Percentiles rank a stretch among this genome's conserved stretches.
phyloP scores from a whole-genome alignment of 1,284 basidiomycete species.

The Lentinula novae-zelandiae region DNA sequence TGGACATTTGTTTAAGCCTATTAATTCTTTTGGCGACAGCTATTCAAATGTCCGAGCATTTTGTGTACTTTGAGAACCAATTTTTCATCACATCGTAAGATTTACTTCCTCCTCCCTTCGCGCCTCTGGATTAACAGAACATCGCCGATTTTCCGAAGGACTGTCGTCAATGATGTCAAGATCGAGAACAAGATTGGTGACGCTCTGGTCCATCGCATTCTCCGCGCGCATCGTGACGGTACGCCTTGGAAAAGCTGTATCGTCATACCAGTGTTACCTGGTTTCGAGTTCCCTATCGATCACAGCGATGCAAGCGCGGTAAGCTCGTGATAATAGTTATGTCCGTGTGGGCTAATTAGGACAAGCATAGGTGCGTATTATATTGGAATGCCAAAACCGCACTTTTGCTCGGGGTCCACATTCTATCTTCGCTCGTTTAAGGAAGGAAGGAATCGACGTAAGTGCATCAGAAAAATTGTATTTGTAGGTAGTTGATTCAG shows the following conservation, averaged over 20 bases:
- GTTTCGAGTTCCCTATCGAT: conserved; percentile 93
- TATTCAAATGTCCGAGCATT: conserved; percentile 92
- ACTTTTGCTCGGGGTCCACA: conserved; percentile 88
- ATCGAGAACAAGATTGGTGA: conserved; percentile 96
- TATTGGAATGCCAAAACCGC: conserved; percentile 90
- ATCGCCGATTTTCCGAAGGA: conserved; percentile 41
- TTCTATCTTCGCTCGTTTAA: conserved; percentile 88
- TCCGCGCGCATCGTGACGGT: conserved; percentile 81
- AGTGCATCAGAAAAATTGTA: background rate
- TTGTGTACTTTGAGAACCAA: conserved; percentile 96
- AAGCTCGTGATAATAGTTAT: conserved; percentile 27
- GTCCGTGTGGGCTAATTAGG: background rate
- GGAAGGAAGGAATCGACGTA: conserved; percentile 88
- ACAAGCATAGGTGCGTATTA: conserved; percentile 72
- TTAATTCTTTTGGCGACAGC: conserved; percentile 42
- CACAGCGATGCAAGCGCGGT: conserved; percentile 90
- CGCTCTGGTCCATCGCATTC: conserved; percentile 89
- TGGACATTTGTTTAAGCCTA: background rate
- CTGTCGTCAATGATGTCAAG: conserved; percentile 80
- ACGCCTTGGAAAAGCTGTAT: conserved; percentile 92
- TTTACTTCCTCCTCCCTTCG: conserved; percentile 4
- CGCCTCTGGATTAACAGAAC: background rate
- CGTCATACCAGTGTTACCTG: conserved; percentile 89
- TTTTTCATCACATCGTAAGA: conserved; percentile 94
- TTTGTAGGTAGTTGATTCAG: background rate